Evolutionary conservation across 495 filamentous ascomycete species (phyloP), one percentile per base, ranked within the genome.

Genomic region (Annulohypoxylon maeteangense): DNA sequence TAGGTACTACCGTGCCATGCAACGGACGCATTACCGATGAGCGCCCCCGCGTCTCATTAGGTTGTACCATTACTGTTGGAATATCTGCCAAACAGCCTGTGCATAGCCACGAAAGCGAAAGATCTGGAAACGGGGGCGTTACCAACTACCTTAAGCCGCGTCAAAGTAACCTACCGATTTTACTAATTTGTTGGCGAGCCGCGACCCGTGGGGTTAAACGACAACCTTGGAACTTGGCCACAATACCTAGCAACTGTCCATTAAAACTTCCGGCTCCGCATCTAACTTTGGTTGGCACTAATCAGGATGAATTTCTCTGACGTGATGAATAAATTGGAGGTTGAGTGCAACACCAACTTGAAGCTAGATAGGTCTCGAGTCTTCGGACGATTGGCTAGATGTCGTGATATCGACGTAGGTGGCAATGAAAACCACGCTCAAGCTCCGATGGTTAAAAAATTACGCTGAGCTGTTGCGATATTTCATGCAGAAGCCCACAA

Each of bases 321-420:
- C 23, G 53, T 54, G 4, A 40, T 56, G 47, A 51, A 40, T 56
- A 45, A 51, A 12, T 64, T 48, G 59, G 70, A 55, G 54, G 53
- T 57, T 32, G 38, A 18, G 25, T 68, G 59, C 27, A 51, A 60
- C 58, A 23, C 40, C 34, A 31, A 27, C 31, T 42, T 31, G 18
- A 31, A 58, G 27, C 50, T 27, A 31, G 36, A 50, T 58, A 36
- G 32, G 20, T 38, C 14, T 62, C 23, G 22, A 58, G 57, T 62
- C 62, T 22, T 62, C 32, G 14, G 20, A 58, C 50, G 51, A 27
- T 58, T 50, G 8, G 10, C 18, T 14, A 18, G 47, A 34, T 48
- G 50, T 56, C 20, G 47, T 67, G 18, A 63, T 63, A 38, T 58
- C 63, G 34, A 72, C 57, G 59, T 72, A 59, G 44, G 45, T 58